Conservation (phyloP, 177 flowering plant species). For the Telopea speciosissima region DNA sequence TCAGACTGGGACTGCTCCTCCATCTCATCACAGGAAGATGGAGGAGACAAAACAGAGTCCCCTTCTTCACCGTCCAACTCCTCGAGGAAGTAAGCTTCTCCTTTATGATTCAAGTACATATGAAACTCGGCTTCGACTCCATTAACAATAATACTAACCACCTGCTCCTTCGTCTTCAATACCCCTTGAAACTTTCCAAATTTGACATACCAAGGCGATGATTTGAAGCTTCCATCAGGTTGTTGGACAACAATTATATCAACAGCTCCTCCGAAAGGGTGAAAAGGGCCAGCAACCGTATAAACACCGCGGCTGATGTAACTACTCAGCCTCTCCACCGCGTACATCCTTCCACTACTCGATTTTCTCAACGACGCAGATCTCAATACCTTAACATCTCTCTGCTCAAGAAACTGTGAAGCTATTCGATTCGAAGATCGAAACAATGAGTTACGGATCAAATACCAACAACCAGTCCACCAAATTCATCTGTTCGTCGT, state of each 20-base stretch:
- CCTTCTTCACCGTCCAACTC: constrained; percentile 58
- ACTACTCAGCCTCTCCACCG: constrained; percentile 66
- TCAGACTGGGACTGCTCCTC: constrained; percentile 33
- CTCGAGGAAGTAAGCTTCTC: constrained; percentile 77
- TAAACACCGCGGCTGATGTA: constrained; percentile 60
- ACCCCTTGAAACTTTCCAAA: constrained; percentile 98
- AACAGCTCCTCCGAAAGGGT: constrained; percentile 87
- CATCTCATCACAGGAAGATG: constrained; percentile 62
- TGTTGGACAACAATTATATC: constrained; percentile 94
- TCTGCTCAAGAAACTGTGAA: constrained; percentile 1
- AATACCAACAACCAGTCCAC: constrained; percentile 4
- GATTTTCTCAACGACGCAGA: constrained; percentile 10
- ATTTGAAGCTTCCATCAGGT: constrained; percentile 84
- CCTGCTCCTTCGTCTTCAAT: constrained; percentile 65
- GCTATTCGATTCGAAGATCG: background rate
- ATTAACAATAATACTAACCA: constrained; percentile 66
- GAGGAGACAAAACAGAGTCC: constrained; percentile 25
- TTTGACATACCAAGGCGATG: constrained; percentile 91
- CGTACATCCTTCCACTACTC: constrained; percentile 37
- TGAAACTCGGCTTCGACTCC: constrained; percentile 65
- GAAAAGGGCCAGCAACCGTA: constrained; percentile 74
- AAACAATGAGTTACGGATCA: background rate
- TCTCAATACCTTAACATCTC: constrained; percentile 6
- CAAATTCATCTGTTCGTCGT: constrained; percentile 12
- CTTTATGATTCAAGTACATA: constrained; percentile 84